A percentile compares a stretch with the other conserved stretches of the same genome.
These are phyloP conservation scores for Penicillium canescens DNA, from an alignment of 495 filamentous ascomycete genomes.

Conservation along the genomic window DNA sequence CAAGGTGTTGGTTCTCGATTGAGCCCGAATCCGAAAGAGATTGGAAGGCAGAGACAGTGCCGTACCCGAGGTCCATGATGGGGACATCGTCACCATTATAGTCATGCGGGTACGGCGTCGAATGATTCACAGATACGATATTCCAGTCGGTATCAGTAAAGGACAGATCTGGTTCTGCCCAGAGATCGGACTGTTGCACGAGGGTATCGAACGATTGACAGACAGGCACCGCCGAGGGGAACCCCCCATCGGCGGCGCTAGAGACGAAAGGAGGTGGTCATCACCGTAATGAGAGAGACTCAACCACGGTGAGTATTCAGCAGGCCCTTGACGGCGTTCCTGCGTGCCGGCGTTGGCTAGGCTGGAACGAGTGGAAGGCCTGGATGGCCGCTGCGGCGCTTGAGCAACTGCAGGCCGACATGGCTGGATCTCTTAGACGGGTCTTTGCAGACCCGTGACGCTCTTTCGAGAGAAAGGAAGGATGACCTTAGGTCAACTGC, in stretches of 20 bases:
- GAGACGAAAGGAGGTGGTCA: conserved; percentile 14
- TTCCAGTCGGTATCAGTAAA: conserved; percentile 28
- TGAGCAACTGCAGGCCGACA: conserved; percentile 23
- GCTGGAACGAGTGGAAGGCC: conserved; percentile 21
- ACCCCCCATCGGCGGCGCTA: conserved; percentile 14
- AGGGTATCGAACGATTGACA: conserved; percentile 22
- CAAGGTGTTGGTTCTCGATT: conserved; percentile 8
- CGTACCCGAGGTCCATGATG: conserved; percentile 16
- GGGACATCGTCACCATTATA: conserved; percentile 16
- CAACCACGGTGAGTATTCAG: conserved; percentile 15
- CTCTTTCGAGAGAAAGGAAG: background rate
- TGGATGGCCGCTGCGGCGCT: conserved; percentile 22
- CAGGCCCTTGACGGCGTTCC: conserved; percentile 17
- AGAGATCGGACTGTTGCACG: conserved; percentile 24
- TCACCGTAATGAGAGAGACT: conserved; percentile 9
- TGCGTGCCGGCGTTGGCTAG: conserved; percentile 13
- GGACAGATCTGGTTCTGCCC: conserved; percentile 26
- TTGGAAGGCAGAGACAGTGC: conserved; percentile 18
- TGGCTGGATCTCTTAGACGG: conserved; percentile 29
- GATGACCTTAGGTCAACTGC: conserved; percentile 1
- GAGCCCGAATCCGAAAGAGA: conserved; percentile 29
- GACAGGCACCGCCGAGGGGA: conserved; percentile 17
- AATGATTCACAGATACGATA: conserved; percentile 15
- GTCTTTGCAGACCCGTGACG: conserved; percentile 32
- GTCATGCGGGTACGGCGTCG: conserved; percentile 8